A percentile compares a stretch with the other conserved stretches of the same genome.
Evolutionary conservation across 148 eudicot genomes (phyloP).

Genomic region (Camellia sinensis): DNA sequence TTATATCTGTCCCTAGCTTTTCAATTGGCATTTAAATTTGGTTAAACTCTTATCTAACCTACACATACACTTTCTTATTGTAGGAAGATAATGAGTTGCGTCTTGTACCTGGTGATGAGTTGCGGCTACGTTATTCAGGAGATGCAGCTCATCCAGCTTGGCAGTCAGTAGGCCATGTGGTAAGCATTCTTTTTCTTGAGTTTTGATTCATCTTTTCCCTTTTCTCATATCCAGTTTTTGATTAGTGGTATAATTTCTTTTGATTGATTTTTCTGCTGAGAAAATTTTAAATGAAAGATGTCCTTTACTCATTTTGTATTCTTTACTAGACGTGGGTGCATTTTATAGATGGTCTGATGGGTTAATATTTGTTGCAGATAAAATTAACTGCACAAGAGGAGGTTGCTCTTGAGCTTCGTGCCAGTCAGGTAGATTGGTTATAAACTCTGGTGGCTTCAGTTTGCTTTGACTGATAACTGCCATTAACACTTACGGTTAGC

Average conservation of each 20-base stretch:
- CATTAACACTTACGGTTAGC: background rate
- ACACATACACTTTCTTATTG: conserved; percentile 5
- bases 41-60: conserved; percentile 4
- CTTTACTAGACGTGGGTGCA: background rate
- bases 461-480: background rate
- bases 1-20: background rate
- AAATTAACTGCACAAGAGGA: conserved; percentile 98
- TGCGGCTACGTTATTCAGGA: conserved; percentile 89
- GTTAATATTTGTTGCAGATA: conserved; percentile 48
- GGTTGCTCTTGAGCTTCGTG: conserved; percentile 97
- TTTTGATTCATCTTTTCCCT: background rate
- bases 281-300: background rate
- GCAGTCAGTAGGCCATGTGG: conserved; percentile 99
- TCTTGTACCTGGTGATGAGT: conserved; percentile 98
- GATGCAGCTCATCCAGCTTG: conserved; percentile 94
- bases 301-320: background rate
- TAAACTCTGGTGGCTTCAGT: background rate
- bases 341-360: background rate
- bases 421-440: conserved; percentile 71
- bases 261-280: background rate
- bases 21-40: background rate
- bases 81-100: conserved; percentile 99
- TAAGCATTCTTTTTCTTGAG: conserved; percentile 23
- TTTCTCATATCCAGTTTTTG: background rate
- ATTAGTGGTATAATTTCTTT: background rate